Evolutionary conservation across 2,329 filamentous ascomycete species (phyloP).

Genomic region (Fusarium sp.): DNA sequence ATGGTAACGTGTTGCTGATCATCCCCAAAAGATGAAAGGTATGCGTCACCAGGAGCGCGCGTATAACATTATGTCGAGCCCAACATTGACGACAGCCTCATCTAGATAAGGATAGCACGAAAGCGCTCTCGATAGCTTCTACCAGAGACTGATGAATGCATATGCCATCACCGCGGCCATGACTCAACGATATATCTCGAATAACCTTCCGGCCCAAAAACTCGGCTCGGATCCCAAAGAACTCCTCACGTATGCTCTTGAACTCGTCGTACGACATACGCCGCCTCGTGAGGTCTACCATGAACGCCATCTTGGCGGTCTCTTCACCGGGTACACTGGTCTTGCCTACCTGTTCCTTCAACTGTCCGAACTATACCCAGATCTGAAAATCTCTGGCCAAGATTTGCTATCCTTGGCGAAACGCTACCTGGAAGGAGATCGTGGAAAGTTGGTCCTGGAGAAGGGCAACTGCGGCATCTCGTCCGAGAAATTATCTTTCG

Average conservation of each 20-base stretch:
- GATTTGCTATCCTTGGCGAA: slow-evolving; percentile 59
- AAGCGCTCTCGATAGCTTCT: background rate
- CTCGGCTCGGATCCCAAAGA: slow-evolving; percentile 44
- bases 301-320: slow-evolving; percentile 55
- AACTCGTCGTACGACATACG: slow-evolving; percentile 51
- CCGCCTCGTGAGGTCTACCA: slow-evolving; percentile 53
- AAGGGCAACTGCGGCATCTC: slow-evolving; percentile 61
- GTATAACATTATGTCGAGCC: slow-evolving; percentile 29
- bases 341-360: slow-evolving; percentile 67
- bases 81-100: slow-evolving; percentile 21
- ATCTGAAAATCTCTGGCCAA: slow-evolving; percentile 57
- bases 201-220: slow-evolving; percentile 48
- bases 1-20: slow-evolving; percentile 33
- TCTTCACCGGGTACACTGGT: slow-evolving; percentile 66
- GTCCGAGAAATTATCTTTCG: slow-evolving; percentile 61
- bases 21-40: slow-evolving; percentile 35
- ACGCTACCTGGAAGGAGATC: slow-evolving; percentile 58
- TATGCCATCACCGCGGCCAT: slow-evolving; percentile 28
- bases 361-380: slow-evolving; percentile 58
- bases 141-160: slow-evolving; percentile 3
- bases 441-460: slow-evolving; percentile 52
- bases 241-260: slow-evolving; percentile 51
- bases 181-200: slow-evolving; percentile 51
- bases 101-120: slow-evolving; percentile 8
- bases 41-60: slow-evolving; percentile 34